Evolutionary conservation across 2,329 filamentous ascomycete genomes (phyloP).

Genomic region (Madurella fahalii): DNA sequence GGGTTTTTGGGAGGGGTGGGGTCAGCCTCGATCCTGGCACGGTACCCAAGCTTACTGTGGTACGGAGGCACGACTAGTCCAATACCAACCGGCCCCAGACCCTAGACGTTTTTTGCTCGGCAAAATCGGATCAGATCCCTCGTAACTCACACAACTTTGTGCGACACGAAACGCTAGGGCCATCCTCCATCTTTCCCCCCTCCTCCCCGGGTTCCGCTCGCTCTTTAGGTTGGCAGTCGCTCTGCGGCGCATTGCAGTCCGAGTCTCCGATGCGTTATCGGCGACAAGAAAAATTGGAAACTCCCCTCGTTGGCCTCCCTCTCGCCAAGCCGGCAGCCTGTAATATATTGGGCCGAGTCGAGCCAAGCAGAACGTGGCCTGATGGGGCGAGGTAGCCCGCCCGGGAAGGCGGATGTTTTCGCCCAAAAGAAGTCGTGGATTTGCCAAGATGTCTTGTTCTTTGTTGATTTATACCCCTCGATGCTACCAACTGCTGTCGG

Average conservation of each 20-base stretch:
- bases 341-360: not conserved
- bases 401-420: not conserved
- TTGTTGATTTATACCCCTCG: too few relatives aligned
- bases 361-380: constrained; percentile 11
- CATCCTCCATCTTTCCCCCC: too few relatives aligned
- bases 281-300: too few relatives aligned
- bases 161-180: constrained; percentile 9
- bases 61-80: too few relatives aligned
- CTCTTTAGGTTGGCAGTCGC: too few relatives aligned
- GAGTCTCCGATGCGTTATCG: too few relatives aligned
- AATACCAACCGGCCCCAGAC: not conserved
- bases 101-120: constrained; percentile 6
- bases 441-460: not conserved
- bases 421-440: not conserved
- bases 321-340: not conserved
- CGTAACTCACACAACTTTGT: constrained; percentile 18
- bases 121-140: constrained; percentile 24
- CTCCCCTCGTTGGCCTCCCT: not conserved
- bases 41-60: too few relatives aligned
- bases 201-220: not conserved
- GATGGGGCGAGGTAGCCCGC: not conserved
- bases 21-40: not conserved
- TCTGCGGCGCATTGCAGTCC: too few relatives aligned
- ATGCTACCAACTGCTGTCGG: too few relatives aligned
- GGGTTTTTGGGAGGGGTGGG: too few relatives aligned